phyloP scores from a whole-genome alignment of 2,329 filamentous ascomycete species.

The Achaetomium macrosporum region DNA sequence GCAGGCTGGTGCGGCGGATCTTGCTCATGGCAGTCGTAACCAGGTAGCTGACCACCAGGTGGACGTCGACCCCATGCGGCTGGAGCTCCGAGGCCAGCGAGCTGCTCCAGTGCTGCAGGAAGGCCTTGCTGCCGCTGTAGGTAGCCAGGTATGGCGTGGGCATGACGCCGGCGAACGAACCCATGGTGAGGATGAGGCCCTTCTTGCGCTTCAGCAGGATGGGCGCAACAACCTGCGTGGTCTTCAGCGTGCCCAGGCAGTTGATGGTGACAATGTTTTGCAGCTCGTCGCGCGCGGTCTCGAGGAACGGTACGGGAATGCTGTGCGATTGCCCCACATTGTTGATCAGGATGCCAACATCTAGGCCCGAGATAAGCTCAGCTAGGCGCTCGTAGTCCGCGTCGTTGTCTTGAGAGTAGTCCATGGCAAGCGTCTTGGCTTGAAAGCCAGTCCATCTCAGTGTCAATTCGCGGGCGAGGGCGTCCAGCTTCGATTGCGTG shows the following conservation, averaged over 20 bases:
- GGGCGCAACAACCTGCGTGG: conserved; percentile 79
- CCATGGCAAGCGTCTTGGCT: conserved; percentile 81
- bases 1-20: conserved; percentile 68
- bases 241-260: conserved; percentile 81
- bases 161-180: conserved; percentile 87
- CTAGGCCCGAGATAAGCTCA: conserved; percentile 62
- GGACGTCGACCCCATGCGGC: conserved; percentile 75
- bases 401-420: conserved; percentile 76
- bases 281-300: conserved; percentile 74
- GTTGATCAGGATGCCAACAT: conserved; percentile 86
- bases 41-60: conserved; percentile 86
- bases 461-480: conserved; percentile 69
- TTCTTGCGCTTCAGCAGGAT: conserved; percentile 77
- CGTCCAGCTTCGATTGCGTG: conserved; percentile 83
- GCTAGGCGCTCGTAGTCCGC: conserved; percentile 72
- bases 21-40: conserved; percentile 98
- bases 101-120: conserved; percentile 93
- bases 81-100: conserved; percentile 79
- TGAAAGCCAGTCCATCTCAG: conserved; percentile 60
- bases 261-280: conserved; percentile 92
- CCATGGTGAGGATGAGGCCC: conserved; percentile 93
- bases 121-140: conserved; percentile 96
- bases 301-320: conserved; percentile 83
- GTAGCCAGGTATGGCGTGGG: conserved; percentile 90
- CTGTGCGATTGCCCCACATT: conserved; percentile 93